Conservation (phyloP, 345 rosid species). For the Euphorbia pulcherrima region DNA sequence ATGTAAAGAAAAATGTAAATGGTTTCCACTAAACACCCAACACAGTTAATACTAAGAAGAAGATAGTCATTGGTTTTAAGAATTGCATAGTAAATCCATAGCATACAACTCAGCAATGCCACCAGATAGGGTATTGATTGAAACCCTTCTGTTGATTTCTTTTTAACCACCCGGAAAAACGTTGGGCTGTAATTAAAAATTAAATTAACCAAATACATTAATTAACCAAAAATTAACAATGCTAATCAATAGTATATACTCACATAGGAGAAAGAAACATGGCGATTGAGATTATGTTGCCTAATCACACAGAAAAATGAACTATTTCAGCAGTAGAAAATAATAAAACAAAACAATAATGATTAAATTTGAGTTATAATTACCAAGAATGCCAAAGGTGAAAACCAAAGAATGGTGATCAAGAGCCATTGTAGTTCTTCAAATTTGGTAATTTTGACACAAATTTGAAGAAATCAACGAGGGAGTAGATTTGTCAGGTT, state of each 20-base stretch:
- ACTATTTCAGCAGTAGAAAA: background rate
- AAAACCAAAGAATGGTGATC: slow-evolving; percentile 41
- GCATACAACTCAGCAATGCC: slow-evolving; percentile 57
- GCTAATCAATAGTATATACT: slow-evolving; percentile 27
- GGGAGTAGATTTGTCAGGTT: slow-evolving; percentile 13
- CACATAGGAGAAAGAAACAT: slow-evolving; percentile 70
- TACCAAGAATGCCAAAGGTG: slow-evolving; percentile 69
- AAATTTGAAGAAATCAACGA: background rate
- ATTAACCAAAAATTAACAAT: background rate
- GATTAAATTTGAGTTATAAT: background rate
- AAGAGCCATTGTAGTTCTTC: background rate
- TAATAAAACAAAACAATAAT: background rate
- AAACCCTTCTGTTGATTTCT: slow-evolving; percentile 65
- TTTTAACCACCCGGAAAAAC: slow-evolving; percentile 52
- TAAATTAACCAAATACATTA: background rate
- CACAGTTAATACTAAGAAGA: slow-evolving; percentile 57
- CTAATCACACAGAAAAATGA: slow-evolving; percentile 18
- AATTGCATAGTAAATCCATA: slow-evolving; percentile 58
- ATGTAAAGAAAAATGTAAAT: slow-evolving; percentile 47
- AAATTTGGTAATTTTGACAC: background rate
- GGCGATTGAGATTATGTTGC: slow-evolving; percentile 55
- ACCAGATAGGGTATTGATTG: slow-evolving; percentile 66
- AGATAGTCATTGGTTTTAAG: slow-evolving; percentile 45
- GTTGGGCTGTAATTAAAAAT: slow-evolving; percentile 48
- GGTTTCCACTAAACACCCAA: slow-evolving; percentile 55